A percentile compares a stretch with the other conserved stretches of the same genome.
These are phyloP conservation scores for Neurospora sp. DNA, from an alignment of 495 filamentous ascomycete genomes.

Conservation along the genomic window DNA sequence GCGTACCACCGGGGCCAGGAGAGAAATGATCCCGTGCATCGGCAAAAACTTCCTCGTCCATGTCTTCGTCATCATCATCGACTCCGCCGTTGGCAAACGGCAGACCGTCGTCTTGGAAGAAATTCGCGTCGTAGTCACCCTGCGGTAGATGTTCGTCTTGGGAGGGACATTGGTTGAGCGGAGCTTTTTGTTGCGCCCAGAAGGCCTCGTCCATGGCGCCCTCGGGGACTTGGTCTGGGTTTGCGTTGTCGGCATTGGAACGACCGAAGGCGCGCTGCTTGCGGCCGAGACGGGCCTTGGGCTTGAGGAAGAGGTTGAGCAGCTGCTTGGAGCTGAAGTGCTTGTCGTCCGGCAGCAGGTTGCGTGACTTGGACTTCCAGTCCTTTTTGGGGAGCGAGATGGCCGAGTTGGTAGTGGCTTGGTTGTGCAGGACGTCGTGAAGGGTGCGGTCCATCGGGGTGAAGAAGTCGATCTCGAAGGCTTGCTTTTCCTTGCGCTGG, in stretches of 20 bases:
- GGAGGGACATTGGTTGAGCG: constrained; percentile 17
- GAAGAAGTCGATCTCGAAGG: constrained; percentile 86
- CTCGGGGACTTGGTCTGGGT: constrained; percentile 45
- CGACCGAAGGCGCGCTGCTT: constrained; percentile 14
- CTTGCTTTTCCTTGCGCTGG: constrained; percentile 85
- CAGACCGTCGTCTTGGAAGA: constrained; percentile 93
- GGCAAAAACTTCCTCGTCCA: constrained; percentile 65
- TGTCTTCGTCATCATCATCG: constrained; percentile 59
- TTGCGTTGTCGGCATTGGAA: constrained; percentile 19
- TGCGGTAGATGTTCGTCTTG: constrained; percentile 39
- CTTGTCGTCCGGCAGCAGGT: constrained; percentile 94
- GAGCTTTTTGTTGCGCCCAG: constrained; percentile 75
- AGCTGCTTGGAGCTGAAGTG: constrained; percentile 94
- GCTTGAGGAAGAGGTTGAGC: constrained; percentile 85
- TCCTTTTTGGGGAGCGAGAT: constrained; percentile 85
- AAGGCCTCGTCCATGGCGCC: constrained; percentile 89
- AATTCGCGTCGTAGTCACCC: constrained; percentile 89
- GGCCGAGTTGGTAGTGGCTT: constrained; percentile 66
- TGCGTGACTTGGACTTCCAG: constrained; percentile 86
- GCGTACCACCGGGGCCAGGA: constrained; percentile 51
- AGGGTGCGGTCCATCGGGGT: constrained; percentile 57
- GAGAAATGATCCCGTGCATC: constrained; percentile 88
- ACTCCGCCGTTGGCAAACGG: constrained; percentile 59
- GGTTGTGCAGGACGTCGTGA: constrained; percentile 75
- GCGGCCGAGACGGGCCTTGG: constrained; percentile 66